A percentile compares a stretch with the other conserved stretches of the same genome.
These are phyloP conservation scores for Ceratocystis cacaofunesta DNA, from an alignment of 2,329 filamentous ascomycete genomes.

Conservation along the genomic window DNA sequence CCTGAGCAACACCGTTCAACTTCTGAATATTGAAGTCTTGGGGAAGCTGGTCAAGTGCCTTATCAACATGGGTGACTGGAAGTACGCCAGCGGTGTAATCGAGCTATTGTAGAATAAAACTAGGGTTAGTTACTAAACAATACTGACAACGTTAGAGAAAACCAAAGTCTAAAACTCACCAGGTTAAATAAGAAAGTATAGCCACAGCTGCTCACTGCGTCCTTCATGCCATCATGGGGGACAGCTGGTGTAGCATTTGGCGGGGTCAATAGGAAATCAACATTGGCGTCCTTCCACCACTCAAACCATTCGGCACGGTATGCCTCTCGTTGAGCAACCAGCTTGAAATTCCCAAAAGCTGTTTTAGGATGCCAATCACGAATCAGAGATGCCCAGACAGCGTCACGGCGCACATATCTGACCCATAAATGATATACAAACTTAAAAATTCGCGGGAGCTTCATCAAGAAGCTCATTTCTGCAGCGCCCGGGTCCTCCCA, in stretches of 20 bases:
- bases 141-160: neutral
- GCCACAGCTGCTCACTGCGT: slow-evolving; percentile 72
- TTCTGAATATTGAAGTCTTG: slow-evolving; percentile 42
- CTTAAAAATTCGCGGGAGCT: slow-evolving; percentile 56
- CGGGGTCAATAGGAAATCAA: slow-evolving; percentile 71
- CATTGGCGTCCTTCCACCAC: slow-evolving; percentile 61
- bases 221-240: slow-evolving; percentile 72
- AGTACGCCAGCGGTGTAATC: slow-evolving; percentile 76
- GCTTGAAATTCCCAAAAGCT: slow-evolving; percentile 66
- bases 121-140: neutral
- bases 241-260: slow-evolving; percentile 83
- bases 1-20: slow-evolving; percentile 64
- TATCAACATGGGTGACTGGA: slow-evolving; percentile 74
- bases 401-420: slow-evolving; percentile 64
- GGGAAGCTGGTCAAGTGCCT: slow-evolving; percentile 49
- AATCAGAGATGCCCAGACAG: slow-evolving; percentile 64
- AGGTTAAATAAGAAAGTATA: slow-evolving; percentile 92
- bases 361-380: slow-evolving; percentile 58
- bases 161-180: slow-evolving; percentile 31
- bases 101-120: slow-evolving; percentile 34
- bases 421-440: slow-evolving; percentile 83
- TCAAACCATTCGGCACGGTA: slow-evolving; percentile 68
- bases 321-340: slow-evolving; percentile 60
- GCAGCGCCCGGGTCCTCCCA: slow-evolving; percentile 63
- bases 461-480: slow-evolving; percentile 61